These are phyloP conservation scores for Eucalyptus pumila DNA, from an alignment of 345 rosid species.

Conservation along the genomic window DNA sequence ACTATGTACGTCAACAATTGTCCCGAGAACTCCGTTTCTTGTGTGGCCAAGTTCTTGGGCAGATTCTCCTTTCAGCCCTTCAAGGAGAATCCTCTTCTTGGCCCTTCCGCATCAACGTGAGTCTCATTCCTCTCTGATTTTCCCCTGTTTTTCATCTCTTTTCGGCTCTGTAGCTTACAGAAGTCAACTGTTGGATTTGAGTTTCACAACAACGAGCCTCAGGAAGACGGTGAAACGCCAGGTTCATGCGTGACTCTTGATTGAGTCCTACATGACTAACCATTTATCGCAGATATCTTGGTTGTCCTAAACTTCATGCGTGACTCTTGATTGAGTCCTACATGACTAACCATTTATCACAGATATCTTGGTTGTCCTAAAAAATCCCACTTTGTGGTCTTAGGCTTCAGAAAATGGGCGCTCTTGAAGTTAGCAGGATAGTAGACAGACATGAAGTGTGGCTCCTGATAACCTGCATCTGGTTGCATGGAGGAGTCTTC, in stretches of 20 bases:
- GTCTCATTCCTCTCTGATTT: not conserved
- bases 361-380: not conserved
- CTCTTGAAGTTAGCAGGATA: slow-evolving; percentile 47
- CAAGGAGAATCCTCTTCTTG: slow-evolving; percentile 85
- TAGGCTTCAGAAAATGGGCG: slow-evolving; percentile 78
- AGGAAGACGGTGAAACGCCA: not conserved
- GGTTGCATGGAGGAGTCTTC: slow-evolving; percentile 89
- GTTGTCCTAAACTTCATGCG: not conserved
- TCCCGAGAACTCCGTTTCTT: slow-evolving; percentile 54
- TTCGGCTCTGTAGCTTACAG: not conserved
- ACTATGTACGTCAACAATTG: slow-evolving; percentile 84
- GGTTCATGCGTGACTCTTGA: not conserved
- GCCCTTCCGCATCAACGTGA: slow-evolving; percentile 77
- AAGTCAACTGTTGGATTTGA: not conserved
- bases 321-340: not conserved
- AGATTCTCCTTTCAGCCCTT: slow-evolving; percentile 78
- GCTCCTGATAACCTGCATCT: slow-evolving; percentile 79
- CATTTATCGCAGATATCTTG: not conserved
- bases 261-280: not conserved
- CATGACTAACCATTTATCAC: not conserved
- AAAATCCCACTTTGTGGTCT: not conserved
- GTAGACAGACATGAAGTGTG: slow-evolving; percentile 52
- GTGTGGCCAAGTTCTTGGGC: slow-evolving; percentile 64
- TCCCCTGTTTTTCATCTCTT: not conserved
- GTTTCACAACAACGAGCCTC: not conserved